Evolutionary conservation across 805 yeast genomes (phyloP).

Genomic region (Candida ulmi): DNA sequence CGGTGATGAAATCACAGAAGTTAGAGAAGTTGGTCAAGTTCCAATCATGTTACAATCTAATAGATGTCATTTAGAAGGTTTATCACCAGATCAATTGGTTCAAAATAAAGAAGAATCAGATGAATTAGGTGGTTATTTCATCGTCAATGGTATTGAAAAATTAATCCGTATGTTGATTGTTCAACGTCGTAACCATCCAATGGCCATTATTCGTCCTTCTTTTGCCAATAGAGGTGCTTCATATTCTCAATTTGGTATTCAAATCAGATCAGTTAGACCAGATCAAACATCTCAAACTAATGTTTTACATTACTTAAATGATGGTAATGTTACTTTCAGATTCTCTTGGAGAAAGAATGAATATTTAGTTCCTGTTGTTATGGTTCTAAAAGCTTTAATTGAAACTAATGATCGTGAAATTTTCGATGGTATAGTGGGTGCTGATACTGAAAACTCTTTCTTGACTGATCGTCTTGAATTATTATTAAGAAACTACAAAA

Average conservation of each 20-base stretch:
- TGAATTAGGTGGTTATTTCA: constrained; percentile 94
- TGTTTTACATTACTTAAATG: constrained; percentile 91
- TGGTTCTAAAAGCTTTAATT: constrained; percentile 84
- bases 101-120: constrained; percentile 82
- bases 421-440: constrained; percentile 92
- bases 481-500: constrained; percentile 81
- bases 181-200: constrained; percentile 95
- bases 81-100: constrained; percentile 81
- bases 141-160: constrained; percentile 93
- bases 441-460: constrained; percentile 82
- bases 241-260: constrained; percentile 87
- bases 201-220: constrained; percentile 95
- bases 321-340: constrained; percentile 94
- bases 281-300: constrained; percentile 98
- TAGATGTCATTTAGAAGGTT: constrained; percentile 82
- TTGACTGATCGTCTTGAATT: constrained; percentile 97
- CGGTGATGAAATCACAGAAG: constrained; percentile 74
- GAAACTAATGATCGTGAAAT: constrained; percentile 94
- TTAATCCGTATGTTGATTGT: constrained; percentile 95
- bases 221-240: constrained; percentile 91
- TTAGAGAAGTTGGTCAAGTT: constrained; percentile 85
- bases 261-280: constrained; percentile 89
- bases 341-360: constrained; percentile 97
- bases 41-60: constrained; percentile 91
- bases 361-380: constrained; percentile 85